Base-by-base conservation (phyloP, 192 early-diverging fungal species). In the Podila verticillata region DNA sequence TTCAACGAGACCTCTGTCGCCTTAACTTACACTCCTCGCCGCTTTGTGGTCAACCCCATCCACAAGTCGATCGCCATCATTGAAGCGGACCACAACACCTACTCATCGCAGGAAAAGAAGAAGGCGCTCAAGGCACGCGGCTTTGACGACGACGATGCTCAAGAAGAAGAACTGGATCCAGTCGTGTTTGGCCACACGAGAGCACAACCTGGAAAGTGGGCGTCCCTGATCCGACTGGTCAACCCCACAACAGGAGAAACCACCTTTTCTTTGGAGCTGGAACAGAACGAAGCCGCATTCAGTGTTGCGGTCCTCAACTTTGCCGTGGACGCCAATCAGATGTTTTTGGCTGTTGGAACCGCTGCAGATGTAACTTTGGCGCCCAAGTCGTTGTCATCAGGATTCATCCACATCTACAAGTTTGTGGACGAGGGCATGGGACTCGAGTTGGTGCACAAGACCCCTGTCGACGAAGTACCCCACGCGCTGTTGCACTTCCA, bases 1-100 rank as follows among this genome's bases (percentile, higher is more conserved):
- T 95, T 98, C 70, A 97, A 97, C 86, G 94, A 96, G 65, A 91
- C 90, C 2, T 65, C 91, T 0, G 87, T 98, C 22, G 95, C 94
- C 34, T 86, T 99, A 47, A 90, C 87, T 15, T 95, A 93, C 58
- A 99, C 98, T 0, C 98, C 98, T 7, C 89, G 97, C 61, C 87
- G 89, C 9, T 92, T 98, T 73, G 85, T 89, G 7, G 85, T 92
- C 64, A 89, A 96, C 70, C 86, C 84, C 19, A 75, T 82, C n/a
- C 89, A 92, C 35, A 92, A 92, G 57, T 90, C 92, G 59, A 97
- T 99, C 87, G 93, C 95, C 1, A 81, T 98, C 57, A 89, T 96
- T 69, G 98, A 99, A 82, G 83, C 91, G 22, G 97, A 99, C 22
- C 92, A 96, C 75, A 83, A 87, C 51, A 92, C 91, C 0, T 92